These are phyloP conservation scores for Claviceps sp. DNA, from an alignment of 2,329 filamentous ascomycete genomes.

Conservation along the genomic window DNA sequence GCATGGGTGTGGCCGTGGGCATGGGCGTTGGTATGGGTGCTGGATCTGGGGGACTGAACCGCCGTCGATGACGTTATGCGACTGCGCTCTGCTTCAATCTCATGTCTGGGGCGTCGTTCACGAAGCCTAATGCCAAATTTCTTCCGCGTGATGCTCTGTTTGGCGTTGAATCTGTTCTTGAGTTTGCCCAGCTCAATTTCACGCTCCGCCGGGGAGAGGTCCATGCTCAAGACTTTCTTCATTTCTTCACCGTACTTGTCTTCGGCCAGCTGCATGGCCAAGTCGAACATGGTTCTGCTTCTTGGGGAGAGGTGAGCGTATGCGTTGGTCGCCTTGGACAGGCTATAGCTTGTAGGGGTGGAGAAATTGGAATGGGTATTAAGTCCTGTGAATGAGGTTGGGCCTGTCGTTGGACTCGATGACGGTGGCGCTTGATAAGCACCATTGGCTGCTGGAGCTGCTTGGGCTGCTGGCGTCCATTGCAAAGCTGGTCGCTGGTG, in stretches of 20 bases:
- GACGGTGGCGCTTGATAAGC: neutral
- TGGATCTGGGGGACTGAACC: neutral
- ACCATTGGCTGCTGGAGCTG: neutral
- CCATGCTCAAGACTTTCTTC: constrained; percentile 22
- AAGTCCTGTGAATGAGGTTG: neutral
- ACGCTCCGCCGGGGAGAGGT: constrained; percentile 20
- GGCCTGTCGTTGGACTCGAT: neutral
- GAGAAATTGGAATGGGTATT: neutral
- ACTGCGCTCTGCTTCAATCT: constrained; percentile 31
- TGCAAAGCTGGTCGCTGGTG: neutral
- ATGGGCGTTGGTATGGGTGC: neutral
- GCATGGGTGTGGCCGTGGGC: neutral
- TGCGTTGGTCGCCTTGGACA: constrained; percentile 16
- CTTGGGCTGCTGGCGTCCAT: neutral
- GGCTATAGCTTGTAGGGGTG: neutral
- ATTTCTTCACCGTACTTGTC: constrained; percentile 27
- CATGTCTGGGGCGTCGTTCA: constrained; percentile 31
- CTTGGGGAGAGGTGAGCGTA: constrained; percentile 30
- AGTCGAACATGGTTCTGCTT: constrained; percentile 13
- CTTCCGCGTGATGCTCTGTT: constrained; percentile 42
- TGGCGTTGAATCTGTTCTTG: constrained; percentile 40
- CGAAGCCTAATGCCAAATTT: constrained; percentile 43
- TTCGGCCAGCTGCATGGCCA: constrained; percentile 18
- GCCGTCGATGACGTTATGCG: constrained; percentile 15
- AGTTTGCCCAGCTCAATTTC: constrained; percentile 26